phyloP scores from a whole-genome alignment of 495 filamentous ascomycete species.

The Parathielavia appendiculata region DNA sequence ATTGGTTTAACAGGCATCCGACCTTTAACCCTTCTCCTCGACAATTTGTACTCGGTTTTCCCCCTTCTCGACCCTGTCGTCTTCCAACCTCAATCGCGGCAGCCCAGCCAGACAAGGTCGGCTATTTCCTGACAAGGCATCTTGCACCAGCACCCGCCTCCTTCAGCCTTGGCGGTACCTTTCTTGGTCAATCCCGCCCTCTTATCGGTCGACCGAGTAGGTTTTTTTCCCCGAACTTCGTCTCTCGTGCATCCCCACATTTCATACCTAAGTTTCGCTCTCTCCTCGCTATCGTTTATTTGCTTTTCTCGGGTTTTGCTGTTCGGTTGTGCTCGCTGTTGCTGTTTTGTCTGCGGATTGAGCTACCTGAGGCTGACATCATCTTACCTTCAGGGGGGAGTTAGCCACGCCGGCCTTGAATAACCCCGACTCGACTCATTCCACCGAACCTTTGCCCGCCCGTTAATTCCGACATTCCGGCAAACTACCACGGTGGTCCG shows the following conservation, averaged over 20 bases:
- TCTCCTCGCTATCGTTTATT: not conserved
- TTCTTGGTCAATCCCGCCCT: constrained; percentile 6
- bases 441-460: constrained; percentile 9
- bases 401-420: not conserved
- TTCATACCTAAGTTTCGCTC: constrained; percentile 8
- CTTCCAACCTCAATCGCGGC: not conserved
- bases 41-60: not conserved
- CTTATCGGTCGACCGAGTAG: constrained; percentile 21
- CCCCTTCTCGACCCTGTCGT: not conserved
- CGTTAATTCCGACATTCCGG: constrained; percentile 21
- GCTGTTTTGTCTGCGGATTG: constrained; percentile 9
- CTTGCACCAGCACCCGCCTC: constrained; percentile 1
- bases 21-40: not conserved
- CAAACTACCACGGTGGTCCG: constrained; percentile 10
- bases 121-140: not conserved
- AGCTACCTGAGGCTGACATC: constrained; percentile 28
- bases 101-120: not conserved
- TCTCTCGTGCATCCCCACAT: constrained; percentile 16
- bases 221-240: constrained; percentile 12
- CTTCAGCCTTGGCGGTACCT: constrained; percentile 21
- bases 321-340: constrained; percentile 1
- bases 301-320: not conserved
- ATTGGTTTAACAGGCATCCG: not conserved
- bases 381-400: constrained; percentile 12
- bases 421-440: not conserved